Conservation (phyloP, 2,329 filamentous ascomycete genomes). For the Thermoascus crustaceus region DNA sequence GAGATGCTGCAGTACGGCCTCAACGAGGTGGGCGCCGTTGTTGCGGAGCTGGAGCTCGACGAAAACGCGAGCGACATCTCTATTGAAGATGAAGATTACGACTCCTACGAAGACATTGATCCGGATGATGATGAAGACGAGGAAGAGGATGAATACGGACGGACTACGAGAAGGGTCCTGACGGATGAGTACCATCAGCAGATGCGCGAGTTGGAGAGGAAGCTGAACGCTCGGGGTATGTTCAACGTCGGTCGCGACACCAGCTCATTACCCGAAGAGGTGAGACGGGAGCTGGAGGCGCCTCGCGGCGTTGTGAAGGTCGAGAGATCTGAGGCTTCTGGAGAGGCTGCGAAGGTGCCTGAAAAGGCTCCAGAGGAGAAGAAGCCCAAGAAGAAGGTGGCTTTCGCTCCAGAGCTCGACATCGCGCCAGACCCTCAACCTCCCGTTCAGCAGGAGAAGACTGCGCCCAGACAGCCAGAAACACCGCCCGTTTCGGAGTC, state of each 20-base stretch:
- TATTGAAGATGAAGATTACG: conserved; percentile 46
- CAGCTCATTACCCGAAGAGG: conserved; percentile 23
- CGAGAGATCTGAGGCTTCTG: too few species aligned
- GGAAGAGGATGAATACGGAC: conserved; percentile 68
- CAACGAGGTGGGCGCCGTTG: conserved; percentile 80
- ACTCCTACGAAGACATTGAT: conserved; percentile 47
- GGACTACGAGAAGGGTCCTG: conserved; percentile 59
- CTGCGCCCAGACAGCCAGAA: conserved; percentile 19
- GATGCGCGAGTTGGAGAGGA: conserved; percentile 79
- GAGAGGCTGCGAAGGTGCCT: conserved; percentile 11
- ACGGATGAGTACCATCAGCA: conserved; percentile 66
- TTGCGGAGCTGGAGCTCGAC: conserved; percentile 82
- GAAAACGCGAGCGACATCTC: conserved; percentile 48
- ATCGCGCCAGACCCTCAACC: conserved; percentile 48
- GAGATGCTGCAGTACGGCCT: conserved; percentile 89
- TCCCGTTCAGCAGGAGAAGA: conserved; percentile 17
- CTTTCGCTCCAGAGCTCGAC: conserved; percentile 69
- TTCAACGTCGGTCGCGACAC: conserved; percentile 49
- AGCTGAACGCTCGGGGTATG: conserved; percentile 53
- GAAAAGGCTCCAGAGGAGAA: conserved; percentile 13
- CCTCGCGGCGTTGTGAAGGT: conserved; percentile 18
- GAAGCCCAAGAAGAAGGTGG: conserved; percentile 57
- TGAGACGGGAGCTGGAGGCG: conserved; percentile 23
- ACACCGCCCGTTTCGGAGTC: conserved; percentile 32
- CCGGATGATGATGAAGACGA: conserved; percentile 53